Conservation (phyloP, 768 basidiomycete genomes). For the Tricholoma furcatifolium region DNA sequence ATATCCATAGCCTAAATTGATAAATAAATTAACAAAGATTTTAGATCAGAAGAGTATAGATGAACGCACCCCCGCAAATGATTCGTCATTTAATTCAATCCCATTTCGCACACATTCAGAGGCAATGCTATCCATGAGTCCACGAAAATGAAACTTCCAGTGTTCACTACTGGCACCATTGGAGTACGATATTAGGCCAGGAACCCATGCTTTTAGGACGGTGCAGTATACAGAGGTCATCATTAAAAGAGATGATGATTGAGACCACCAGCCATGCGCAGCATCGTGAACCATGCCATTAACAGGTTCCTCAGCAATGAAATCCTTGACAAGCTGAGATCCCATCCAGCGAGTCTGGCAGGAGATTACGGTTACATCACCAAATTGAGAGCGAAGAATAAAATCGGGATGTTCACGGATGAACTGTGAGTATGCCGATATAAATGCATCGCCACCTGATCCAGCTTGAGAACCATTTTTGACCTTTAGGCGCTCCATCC, state of each 20-base stretch:
- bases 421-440: slow-evolving; percentile 13
- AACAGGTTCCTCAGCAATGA: slow-evolving; percentile 13
- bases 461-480: neutral
- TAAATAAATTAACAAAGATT: too few relatives aligned
- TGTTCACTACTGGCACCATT: slow-evolving; percentile 32
- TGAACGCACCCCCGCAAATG: slow-evolving; percentile 5
- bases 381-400: slow-evolving; percentile 16
- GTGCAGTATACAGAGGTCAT: slow-evolving; percentile 28
- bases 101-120: slow-evolving; percentile 14
- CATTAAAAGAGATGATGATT: slow-evolving; percentile 28
- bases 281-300: slow-evolving; percentile 36
- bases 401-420: slow-evolving; percentile 17
- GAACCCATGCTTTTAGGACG: slow-evolving; percentile 29
- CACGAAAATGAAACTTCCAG: slow-evolving; percentile 29
- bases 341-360: slow-evolving; percentile 29
- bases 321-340: slow-evolving; percentile 24
- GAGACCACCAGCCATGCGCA: slow-evolving; percentile 34
- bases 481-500: slow-evolving; percentile 7
- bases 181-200: slow-evolving; percentile 29
- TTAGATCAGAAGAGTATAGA: too few relatives aligned
- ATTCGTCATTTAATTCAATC: neutral
- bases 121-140: slow-evolving; percentile 27
- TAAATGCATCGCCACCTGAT: slow-evolving; percentile 11
- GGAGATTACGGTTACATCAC: slow-evolving; percentile 23
- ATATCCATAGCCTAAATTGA: slow-evolving; percentile 3